Conservation (phyloP, 2,329 filamentous ascomycete genomes). For the Phaeosphaeriaceae sp. region DNA sequence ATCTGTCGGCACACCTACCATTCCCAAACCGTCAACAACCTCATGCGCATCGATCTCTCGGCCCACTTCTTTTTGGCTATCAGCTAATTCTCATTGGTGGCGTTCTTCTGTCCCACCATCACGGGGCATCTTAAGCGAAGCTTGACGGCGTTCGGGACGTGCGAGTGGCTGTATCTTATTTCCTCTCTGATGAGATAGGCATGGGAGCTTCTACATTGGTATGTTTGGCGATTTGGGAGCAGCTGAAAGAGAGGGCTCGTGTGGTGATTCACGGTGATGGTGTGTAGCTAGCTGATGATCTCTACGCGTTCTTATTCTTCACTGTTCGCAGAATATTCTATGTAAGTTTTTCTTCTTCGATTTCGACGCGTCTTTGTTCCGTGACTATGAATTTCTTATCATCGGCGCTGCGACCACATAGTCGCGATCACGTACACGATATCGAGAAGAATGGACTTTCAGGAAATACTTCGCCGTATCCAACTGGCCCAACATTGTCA, state of each 20-base stretch:
- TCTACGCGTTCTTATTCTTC: not conserved
- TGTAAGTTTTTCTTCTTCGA: not conserved
- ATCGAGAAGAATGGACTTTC: conserved; percentile 27
- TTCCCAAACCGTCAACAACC: conserved; percentile 1
- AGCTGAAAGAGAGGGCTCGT: conserved; percentile 9
- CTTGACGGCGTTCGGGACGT: conserved; percentile 8
- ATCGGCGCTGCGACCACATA: conserved; percentile 20
- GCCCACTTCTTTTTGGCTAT: not conserved
- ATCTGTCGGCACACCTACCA: not conserved
- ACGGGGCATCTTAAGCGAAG: conserved; percentile 3
- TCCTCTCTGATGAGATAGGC: conserved; percentile 7
- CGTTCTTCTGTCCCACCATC: conserved; percentile 3
- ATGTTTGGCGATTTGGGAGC: conserved; percentile 5
- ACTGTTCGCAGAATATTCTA: not conserved
- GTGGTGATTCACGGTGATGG: conserved; percentile 6
- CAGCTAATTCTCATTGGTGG: not conserved
- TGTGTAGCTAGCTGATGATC: not conserved
- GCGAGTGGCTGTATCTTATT: conserved; percentile 17
- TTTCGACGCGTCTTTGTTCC: not conserved
- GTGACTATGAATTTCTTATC: conserved; percentile 26
- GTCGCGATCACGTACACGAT: conserved; percentile 20
- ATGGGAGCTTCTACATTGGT: conserved; percentile 13
- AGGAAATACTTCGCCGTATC: conserved; percentile 6
- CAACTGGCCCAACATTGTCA: not conserved
- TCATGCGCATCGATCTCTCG: not conserved